Evolutionary conservation across 2,329 filamentous ascomycete species (phyloP).

Genomic region (Calonectria leucothoes): DNA sequence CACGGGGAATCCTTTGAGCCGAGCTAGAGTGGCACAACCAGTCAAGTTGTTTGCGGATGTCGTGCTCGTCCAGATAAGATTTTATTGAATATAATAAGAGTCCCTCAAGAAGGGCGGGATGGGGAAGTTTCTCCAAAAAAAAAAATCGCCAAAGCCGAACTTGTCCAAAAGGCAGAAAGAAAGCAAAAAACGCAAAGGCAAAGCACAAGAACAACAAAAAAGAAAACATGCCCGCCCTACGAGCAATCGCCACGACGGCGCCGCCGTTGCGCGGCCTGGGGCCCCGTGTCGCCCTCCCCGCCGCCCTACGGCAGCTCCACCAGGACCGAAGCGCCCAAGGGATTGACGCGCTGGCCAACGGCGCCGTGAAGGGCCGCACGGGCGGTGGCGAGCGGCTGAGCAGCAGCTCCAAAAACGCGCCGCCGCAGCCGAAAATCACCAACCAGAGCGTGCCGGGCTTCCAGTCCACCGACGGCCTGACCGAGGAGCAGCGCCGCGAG

Average conservation of each 20-base stretch:
- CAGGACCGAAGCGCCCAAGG: slow-evolving; percentile 13
- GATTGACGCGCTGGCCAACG: slow-evolving; percentile 44
- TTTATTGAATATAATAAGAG: slow-evolving; percentile 5
- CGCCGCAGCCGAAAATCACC: slow-evolving; percentile 63
- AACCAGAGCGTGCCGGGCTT: slow-evolving; percentile 57
- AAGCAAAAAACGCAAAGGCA: background rate
- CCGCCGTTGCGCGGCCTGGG: slow-evolving; percentile 20
- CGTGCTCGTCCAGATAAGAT: background rate
- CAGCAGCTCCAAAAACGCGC: slow-evolving; percentile 47
- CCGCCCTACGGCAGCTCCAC: slow-evolving; percentile 3
- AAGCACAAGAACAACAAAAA: background rate
- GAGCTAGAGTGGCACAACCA: background rate
- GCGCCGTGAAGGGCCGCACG: slow-evolving; percentile 49
- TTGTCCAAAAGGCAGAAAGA: background rate
- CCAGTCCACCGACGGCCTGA: slow-evolving; percentile 48
- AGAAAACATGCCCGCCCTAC: slow-evolving; percentile 10
- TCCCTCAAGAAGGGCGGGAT: background rate
- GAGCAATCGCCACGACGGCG: slow-evolving; percentile 10
- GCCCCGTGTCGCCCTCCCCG: slow-evolving; percentile 16
- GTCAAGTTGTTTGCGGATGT: background rate
- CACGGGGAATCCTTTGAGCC: background rate
- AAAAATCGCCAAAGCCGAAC: background rate
- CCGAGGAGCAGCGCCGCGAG: slow-evolving; percentile 64
- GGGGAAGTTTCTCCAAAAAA: background rate
- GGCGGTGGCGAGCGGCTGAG: slow-evolving; percentile 53